Conservation (phyloP, 1,139 yeast species). For the Pichia sp. region DNA sequence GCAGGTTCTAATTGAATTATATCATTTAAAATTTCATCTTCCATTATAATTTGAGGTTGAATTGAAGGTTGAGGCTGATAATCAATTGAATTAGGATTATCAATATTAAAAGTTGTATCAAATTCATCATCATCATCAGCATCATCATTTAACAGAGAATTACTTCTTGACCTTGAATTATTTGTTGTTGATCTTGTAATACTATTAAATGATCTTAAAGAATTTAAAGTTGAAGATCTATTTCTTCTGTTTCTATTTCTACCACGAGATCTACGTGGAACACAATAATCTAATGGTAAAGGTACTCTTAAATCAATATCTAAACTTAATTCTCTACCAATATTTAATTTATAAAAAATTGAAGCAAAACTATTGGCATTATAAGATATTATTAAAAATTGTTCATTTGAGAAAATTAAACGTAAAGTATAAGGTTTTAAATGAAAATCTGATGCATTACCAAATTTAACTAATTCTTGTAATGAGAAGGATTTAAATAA, state of each 20-base stretch:
- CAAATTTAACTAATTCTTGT: slow-evolving; percentile 27
- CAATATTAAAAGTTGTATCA: background rate
- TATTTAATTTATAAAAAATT: slow-evolving; percentile 27
- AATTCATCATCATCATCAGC: slow-evolving; percentile 16
- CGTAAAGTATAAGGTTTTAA: slow-evolving; percentile 27
- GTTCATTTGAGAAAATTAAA: slow-evolving; percentile 25
- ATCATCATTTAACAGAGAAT: slow-evolving; percentile 13
- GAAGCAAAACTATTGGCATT: slow-evolving; percentile 24
- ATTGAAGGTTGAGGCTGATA: slow-evolving; percentile 10
- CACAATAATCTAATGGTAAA: slow-evolving; percentile 25
- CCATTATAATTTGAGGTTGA: slow-evolving; percentile 12
- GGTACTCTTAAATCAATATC: slow-evolving; percentile 25
- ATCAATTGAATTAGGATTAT: background rate
- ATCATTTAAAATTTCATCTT: slow-evolving; percentile 13
- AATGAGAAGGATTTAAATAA: slow-evolving; percentile 21
- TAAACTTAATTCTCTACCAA: slow-evolving; percentile 27
- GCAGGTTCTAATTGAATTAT: slow-evolving; percentile 14
- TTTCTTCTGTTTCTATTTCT: slow-evolving; percentile 7
- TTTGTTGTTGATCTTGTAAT: background rate
- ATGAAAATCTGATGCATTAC: slow-evolving; percentile 27
- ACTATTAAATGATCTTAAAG: background rate
- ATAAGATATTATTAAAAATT: slow-evolving; percentile 24
- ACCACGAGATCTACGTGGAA: slow-evolving; percentile 21
- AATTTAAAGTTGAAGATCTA: background rate
- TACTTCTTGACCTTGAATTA: slow-evolving; percentile 9